These are phyloP conservation scores for Edaphochlamys debaryana DNA, from an alignment of 139 green algal genomes.

Conservation along the genomic window DNA sequence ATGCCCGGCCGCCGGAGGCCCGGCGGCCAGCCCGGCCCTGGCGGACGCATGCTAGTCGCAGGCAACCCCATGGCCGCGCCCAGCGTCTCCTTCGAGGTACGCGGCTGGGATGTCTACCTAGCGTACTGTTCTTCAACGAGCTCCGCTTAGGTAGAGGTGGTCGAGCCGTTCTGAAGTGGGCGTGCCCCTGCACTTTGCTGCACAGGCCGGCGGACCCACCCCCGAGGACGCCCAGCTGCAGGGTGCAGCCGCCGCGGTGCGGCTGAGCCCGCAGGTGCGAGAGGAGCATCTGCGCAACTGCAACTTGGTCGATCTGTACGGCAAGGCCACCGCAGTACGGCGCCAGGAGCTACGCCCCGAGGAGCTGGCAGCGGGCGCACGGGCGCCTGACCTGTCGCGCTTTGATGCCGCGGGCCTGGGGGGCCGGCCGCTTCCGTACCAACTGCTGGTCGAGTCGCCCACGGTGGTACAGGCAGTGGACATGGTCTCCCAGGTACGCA, in stretches of 20 bases:
- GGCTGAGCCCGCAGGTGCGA: slow-evolving; percentile 35
- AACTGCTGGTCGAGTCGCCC: slow-evolving; percentile 26
- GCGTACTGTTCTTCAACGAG: too few species aligned
- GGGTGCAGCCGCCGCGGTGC: slow-evolving; percentile 22
- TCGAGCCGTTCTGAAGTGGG: too few species aligned
- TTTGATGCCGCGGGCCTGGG: neutral
- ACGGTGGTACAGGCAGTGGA: slow-evolving; percentile 5
- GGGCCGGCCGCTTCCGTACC: slow-evolving; percentile 22
- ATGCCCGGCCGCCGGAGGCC: too few species aligned
- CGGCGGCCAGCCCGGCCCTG: too few species aligned
- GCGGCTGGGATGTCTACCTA: too few species aligned
- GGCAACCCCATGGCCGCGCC: too few species aligned
- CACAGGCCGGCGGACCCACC: too few species aligned
- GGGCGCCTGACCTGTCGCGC: neutral
- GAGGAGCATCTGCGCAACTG: slow-evolving; percentile 29
- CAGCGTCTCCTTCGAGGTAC: too few species aligned
- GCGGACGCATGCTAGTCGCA: too few species aligned
- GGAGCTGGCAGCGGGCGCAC: neutral
- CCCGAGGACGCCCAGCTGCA: slow-evolving; percentile 38
- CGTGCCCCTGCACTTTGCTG: too few species aligned
- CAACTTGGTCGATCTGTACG: slow-evolving; percentile 45
- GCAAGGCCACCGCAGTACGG: slow-evolving; percentile 21
- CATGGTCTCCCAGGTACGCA: slow-evolving; percentile 2
- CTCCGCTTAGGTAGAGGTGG: too few species aligned
- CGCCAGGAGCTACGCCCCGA: slow-evolving; percentile 20